A percentile compares a stretch with the other conserved stretches of the same genome.
phyloP scores from a whole-genome alignment of 2,329 filamentous ascomycete species.

The Bipolaris victoriae region DNA sequence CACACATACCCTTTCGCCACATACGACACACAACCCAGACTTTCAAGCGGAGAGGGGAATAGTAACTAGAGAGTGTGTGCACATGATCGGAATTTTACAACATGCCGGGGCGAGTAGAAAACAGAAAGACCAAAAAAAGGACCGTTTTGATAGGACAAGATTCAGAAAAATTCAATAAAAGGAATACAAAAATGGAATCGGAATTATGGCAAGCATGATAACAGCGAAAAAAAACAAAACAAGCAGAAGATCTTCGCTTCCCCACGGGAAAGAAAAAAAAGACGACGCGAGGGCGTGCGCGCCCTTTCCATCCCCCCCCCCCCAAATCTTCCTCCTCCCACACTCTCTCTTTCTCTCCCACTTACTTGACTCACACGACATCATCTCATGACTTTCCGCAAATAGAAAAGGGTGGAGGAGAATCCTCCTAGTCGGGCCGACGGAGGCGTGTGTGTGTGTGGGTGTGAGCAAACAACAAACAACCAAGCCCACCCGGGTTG shows the following conservation, averaged over 20 bases:
- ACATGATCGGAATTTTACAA: too few species aligned
- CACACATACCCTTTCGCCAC: too few species aligned
- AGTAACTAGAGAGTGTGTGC: too few species aligned
- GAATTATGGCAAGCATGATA: not conserved
- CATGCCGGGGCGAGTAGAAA: too few species aligned
- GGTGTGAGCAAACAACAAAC: not conserved
- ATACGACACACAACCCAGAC: too few species aligned
- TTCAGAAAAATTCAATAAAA: not conserved
- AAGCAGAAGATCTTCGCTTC: slow-evolving; percentile 2
- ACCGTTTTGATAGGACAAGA: not conserved
- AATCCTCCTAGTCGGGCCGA: slow-evolving; percentile 6
- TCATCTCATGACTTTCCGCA: slow-evolving; percentile 9
- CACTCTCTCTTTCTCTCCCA: not conserved
- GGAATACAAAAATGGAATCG: not conserved
- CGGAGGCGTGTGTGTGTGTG: not conserved
- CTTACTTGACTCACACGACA: slow-evolving; percentile 1
- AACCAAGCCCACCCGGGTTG: not conserved
- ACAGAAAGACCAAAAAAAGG: not conserved
- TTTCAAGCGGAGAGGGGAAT: too few species aligned
- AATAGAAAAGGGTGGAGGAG: not conserved
- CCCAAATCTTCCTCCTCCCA: not conserved
- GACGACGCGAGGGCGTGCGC: not conserved
- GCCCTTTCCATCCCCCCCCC: too few species aligned
- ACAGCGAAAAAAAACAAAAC: not conserved
- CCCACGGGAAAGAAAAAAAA: slow-evolving; percentile 4